phyloP scores from a whole-genome alignment of 164 flowering plant species.

The Tinospora cordifolia region DNA sequence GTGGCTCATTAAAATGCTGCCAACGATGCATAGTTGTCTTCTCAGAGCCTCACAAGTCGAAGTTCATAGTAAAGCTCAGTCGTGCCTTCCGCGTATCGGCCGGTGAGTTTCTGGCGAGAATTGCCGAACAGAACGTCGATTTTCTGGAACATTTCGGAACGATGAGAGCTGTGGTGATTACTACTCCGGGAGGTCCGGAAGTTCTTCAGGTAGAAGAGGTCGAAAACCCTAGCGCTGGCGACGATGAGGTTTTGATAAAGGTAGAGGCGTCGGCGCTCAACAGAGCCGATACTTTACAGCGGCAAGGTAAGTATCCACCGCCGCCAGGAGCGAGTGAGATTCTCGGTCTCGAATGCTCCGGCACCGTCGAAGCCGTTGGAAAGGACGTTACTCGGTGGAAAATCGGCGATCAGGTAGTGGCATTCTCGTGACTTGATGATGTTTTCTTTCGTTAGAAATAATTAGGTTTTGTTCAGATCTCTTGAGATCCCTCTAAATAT shows the following conservation, averaged over 20 bases:
- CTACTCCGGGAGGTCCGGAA: constrained; percentile 66
- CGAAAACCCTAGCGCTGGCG: constrained; percentile 57
- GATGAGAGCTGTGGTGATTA: constrained; percentile 86
- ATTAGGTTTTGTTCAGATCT: too few relatives aligned
- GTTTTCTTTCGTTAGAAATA: too few relatives aligned
- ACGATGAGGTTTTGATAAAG: constrained; percentile 68
- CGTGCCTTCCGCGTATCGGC: not conserved
- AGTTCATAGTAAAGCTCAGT: not conserved
- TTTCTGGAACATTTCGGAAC: not conserved
- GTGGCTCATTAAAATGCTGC: not conserved
- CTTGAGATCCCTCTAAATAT: too few relatives aligned
- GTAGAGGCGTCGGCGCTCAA: constrained; percentile 72
- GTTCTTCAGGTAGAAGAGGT: constrained; percentile 67
- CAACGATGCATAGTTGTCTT: not conserved
- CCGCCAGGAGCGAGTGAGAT: constrained; percentile 59
- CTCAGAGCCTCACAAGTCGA: not conserved
- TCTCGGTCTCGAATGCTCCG: constrained; percentile 88
- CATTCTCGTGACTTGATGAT: too few relatives aligned
- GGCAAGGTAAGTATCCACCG: constrained; percentile 58
- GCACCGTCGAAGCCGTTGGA: constrained; percentile 64
- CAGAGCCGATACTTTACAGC: constrained; percentile 66
- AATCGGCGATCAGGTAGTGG: constrained; percentile 73
- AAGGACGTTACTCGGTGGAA: constrained; percentile 68
- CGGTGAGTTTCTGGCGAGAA: not conserved
- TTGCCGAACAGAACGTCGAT: not conserved